A percentile compares a stretch with the other conserved stretches of the same genome.
phyloP scores from a whole-genome alignment of 148 eudicot species.

The Vaccinium myrtillus region DNA sequence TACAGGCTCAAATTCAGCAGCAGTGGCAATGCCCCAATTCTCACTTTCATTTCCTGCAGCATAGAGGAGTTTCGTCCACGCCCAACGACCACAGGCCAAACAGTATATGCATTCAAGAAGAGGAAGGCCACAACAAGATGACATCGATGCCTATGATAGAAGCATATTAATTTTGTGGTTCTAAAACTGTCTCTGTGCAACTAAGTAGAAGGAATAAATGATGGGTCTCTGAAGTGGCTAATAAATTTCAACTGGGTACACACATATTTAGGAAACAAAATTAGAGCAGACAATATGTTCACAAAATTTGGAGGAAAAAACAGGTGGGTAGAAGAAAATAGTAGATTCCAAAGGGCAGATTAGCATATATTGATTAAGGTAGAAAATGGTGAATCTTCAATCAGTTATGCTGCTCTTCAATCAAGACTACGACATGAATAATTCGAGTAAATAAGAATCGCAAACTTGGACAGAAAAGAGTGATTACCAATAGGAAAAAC shows the following conservation, averaged over 20 bases:
- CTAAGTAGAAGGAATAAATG: not conserved
- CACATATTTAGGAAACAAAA: not conserved
- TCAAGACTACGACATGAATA: not conserved
- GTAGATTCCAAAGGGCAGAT: not conserved
- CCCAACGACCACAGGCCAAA: slow-evolving; percentile 90
- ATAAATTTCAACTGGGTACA: not conserved
- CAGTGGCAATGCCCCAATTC: slow-evolving; percentile 75
- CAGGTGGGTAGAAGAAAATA: not conserved
- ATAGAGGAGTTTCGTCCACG: slow-evolving; percentile 73
- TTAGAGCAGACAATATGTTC: not conserved
- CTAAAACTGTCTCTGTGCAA: not conserved
- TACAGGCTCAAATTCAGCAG: slow-evolving; percentile 72
- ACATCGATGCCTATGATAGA: slow-evolving; percentile 49
- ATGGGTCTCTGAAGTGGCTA: not conserved
- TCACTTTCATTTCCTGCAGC: slow-evolving; percentile 83
- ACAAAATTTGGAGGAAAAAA: not conserved
- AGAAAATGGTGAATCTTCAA: not conserved
- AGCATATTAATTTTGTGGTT: slow-evolving; percentile 10
- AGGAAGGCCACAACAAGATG: slow-evolving; percentile 77
- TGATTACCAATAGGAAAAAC: not conserved
- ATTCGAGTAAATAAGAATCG: not conserved
- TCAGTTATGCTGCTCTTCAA: not conserved
- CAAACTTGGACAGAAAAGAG: not conserved
- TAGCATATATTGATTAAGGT: not conserved
- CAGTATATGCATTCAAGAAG: slow-evolving; percentile 90